Evolutionary conservation across 2,329 filamentous ascomycete genomes (phyloP).

Genomic region (Clarireedia sp.): DNA sequence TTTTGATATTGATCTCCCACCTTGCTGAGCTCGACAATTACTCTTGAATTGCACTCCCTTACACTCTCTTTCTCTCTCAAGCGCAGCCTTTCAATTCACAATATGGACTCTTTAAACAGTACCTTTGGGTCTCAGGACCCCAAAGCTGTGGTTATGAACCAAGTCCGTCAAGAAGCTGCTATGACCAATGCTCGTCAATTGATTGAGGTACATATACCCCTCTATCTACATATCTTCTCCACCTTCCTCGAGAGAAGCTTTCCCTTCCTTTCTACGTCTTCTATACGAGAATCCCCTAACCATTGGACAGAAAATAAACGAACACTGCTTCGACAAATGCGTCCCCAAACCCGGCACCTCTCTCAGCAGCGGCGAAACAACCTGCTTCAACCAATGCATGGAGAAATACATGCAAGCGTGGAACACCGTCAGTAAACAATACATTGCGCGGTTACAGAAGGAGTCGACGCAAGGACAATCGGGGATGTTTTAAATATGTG

Average conservation of each 20-base stretch:
- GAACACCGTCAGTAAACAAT: conserved; percentile 65
- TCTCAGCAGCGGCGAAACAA: conserved; percentile 54
- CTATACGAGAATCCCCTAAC: conserved; percentile 41
- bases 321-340: conserved; percentile 74
- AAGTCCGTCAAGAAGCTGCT: conserved; percentile 48
- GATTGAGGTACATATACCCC: conserved; percentile 51
- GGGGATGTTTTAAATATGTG: conserved; percentile 1
- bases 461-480: conserved; percentile 14
- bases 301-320: conserved; percentile 62
- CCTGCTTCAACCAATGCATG: conserved; percentile 69
- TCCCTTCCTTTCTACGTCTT: conserved; percentile 23
- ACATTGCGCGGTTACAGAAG: conserved; percentile 41
- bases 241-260: not conserved
- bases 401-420: conserved; percentile 78
- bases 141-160: conserved; percentile 42
- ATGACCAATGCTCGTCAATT: conserved; percentile 61
- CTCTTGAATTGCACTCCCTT: not conserved
- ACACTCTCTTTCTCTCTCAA: not conserved
- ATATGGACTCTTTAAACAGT: conserved; percentile 5
- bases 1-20: not conserved
- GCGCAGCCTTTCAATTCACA: not conserved
- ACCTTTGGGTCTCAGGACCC: conserved; percentile 17
- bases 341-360: conserved; percentile 60
- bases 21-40: not conserved
- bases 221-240: not conserved